phyloP scores from a whole-genome alignment of 306 rosid genomes.

The Dryas drummondii region DNA sequence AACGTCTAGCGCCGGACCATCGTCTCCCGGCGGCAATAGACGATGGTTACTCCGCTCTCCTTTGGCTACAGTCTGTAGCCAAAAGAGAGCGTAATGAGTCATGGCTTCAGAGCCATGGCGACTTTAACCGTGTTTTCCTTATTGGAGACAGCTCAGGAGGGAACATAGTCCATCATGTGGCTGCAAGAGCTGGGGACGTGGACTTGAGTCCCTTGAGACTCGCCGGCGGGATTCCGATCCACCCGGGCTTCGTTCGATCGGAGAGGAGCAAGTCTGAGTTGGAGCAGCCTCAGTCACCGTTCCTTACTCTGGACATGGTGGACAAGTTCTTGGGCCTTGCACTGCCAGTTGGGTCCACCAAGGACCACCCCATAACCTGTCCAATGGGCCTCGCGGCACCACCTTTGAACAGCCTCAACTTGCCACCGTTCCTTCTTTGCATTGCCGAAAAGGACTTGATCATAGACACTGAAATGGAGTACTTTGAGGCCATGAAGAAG shows the following conservation, averaged over 20 bases:
- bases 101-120: constrained; percentile 38
- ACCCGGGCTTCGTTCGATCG: constrained; percentile 58
- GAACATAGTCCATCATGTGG: constrained; percentile 58
- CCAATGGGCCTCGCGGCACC: constrained; percentile 56
- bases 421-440: constrained; percentile 65
- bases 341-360: constrained; percentile 45
- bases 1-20: constrained; percentile 58
- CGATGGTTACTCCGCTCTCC: constrained; percentile 45
- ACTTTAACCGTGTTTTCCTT: constrained; percentile 62
- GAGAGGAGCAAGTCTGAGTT: constrained; percentile 56
- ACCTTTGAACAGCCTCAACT: constrained; percentile 32
- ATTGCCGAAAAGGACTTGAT: constrained; percentile 61
- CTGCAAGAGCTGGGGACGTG: constrained; percentile 27
- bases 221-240: constrained; percentile 59
- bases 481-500: constrained; percentile 63
- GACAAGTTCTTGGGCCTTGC: constrained; percentile 57
- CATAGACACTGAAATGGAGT: constrained; percentile 57
- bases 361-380: constrained; percentile 72
- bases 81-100: constrained; percentile 26
- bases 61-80: constrained; percentile 53
- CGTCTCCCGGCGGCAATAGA: constrained; percentile 63
- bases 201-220: constrained; percentile 46
- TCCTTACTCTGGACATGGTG: constrained; percentile 63
- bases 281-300: constrained; percentile 63
- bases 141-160: constrained; percentile 79